phyloP scores from a whole-genome alignment of 2,329 filamentous ascomycete genomes.

The Xylaria sp. region DNA sequence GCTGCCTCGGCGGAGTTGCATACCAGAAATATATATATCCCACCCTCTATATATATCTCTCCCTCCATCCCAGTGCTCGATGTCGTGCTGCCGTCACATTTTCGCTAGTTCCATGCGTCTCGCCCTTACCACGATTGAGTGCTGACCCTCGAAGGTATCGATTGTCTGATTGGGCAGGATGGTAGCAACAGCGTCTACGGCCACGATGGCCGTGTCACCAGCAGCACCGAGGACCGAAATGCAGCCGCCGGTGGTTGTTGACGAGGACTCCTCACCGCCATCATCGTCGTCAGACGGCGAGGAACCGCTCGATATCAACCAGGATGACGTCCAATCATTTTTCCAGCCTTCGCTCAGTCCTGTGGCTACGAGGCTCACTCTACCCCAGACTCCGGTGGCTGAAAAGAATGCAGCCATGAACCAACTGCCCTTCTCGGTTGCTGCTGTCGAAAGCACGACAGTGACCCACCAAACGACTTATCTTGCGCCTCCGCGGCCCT shows the following conservation, averaged over 20 bases:
- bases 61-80: slow-evolving; percentile 6
- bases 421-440: slow-evolving; percentile 34
- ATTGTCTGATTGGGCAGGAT: slow-evolving; percentile 20
- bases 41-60: neutral
- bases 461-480: slow-evolving; percentile 20
- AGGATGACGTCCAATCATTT: slow-evolving; percentile 55
- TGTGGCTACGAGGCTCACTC: slow-evolving; percentile 50
- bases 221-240: slow-evolving; percentile 15
- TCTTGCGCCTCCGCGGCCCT: slow-evolving; percentile 6
- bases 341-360: slow-evolving; percentile 56
- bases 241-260: slow-evolving; percentile 18
- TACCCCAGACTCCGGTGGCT: slow-evolving; percentile 49
- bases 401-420: slow-evolving; percentile 55
- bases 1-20: neutral
- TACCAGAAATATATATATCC: neutral
- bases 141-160: slow-evolving; percentile 8
- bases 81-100: slow-evolving; percentile 10
- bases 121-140: slow-evolving; percentile 9
- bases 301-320: slow-evolving; percentile 39
- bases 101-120: slow-evolving; percentile 1
- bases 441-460: slow-evolving; percentile 28
- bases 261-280: slow-evolving; percentile 26
- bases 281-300: slow-evolving; percentile 30
- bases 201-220: slow-evolving; percentile 10
- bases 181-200: slow-evolving; percentile 11